A percentile compares a stretch with the other conserved stretches of the same genome.
These are phyloP conservation scores for Juglanconis oblonga DNA, from an alignment of 2,329 filamentous ascomycete genomes.

Conservation along the genomic window DNA sequence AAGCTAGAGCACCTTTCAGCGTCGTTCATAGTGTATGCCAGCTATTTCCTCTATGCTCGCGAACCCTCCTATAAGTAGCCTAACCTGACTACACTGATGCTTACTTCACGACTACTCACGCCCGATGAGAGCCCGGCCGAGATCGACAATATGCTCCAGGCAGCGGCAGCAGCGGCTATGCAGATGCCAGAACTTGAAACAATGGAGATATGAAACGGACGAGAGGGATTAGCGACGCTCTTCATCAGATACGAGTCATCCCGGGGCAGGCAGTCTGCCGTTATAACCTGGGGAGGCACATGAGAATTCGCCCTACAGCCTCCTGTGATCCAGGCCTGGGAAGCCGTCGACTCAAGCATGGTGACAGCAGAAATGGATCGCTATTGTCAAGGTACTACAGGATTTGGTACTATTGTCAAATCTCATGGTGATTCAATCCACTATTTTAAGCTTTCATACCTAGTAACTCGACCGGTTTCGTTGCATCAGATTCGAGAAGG, in stretches of 20 bases:
- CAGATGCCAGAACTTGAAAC: constrained; percentile 31
- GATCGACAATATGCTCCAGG: constrained; percentile 23
- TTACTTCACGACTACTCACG: constrained; percentile 28
- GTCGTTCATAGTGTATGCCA: constrained; percentile 29
- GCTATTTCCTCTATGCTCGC: constrained; percentile 26
- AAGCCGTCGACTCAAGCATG: constrained; percentile 25
- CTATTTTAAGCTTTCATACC: constrained; percentile 26
- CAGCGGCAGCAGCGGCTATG: constrained; percentile 25
- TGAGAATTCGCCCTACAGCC: constrained; percentile 27
- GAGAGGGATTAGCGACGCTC: constrained; percentile 28
- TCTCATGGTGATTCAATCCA: constrained; percentile 31
- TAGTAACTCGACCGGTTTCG: constrained; percentile 31
- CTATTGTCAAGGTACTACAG: constrained; percentile 22
- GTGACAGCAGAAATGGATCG: constrained; percentile 19
- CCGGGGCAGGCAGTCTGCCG: constrained; percentile 15
- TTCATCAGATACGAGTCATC: constrained; percentile 27
- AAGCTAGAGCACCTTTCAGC: constrained; percentile 28
- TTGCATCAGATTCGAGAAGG: constrained; percentile 31
- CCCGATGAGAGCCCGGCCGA: constrained; percentile 19
- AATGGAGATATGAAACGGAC: constrained; percentile 35
- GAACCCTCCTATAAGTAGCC: constrained; percentile 27
- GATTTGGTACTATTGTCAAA: constrained; percentile 25
- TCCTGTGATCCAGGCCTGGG: constrained; percentile 26
- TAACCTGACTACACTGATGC: constrained; percentile 28
- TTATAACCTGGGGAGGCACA: constrained; percentile 27